These are phyloP conservation scores for Phalaenopsis hybrid DNA, from an alignment of 116 monocot genomes.

Conservation along the genomic window DNA sequence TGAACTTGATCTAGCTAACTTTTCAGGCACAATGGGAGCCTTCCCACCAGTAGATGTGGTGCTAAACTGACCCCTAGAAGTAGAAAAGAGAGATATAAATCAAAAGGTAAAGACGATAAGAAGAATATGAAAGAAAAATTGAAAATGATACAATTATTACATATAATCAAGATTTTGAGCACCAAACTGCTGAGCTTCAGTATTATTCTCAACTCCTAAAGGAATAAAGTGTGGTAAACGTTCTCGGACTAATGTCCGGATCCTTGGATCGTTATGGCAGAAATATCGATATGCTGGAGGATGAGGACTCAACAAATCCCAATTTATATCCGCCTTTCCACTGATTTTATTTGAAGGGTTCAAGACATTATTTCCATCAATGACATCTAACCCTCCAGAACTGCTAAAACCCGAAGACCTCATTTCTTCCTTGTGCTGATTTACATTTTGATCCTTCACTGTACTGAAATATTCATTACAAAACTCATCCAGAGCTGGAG, in stretches of 20 bases:
- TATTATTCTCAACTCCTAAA: slow-evolving; percentile 28
- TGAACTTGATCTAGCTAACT: neutral
- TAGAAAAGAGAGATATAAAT: slow-evolving; percentile 10
- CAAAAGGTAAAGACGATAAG: neutral
- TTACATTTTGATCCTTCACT: slow-evolving; percentile 12
- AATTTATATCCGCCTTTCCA: slow-evolving; percentile 2
- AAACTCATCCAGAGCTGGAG: slow-evolving; percentile 81
- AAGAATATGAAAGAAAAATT: neutral
- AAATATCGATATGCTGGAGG: slow-evolving; percentile 70
- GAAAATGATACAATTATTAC: slow-evolving; percentile 11
- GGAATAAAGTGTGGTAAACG: slow-evolving; percentile 63
- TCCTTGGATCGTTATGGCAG: slow-evolving; percentile 55
- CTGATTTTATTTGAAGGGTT: slow-evolving; percentile 7
- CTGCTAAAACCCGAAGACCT: slow-evolving; percentile 9
- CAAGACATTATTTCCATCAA: slow-evolving; percentile 22
- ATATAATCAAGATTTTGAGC: slow-evolving; percentile 52
- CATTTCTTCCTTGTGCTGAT: slow-evolving; percentile 16
- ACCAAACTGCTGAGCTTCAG: slow-evolving; percentile 23
- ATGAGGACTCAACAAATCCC: slow-evolving; percentile 28
- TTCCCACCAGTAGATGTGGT: slow-evolving; percentile 11
- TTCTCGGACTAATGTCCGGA: slow-evolving; percentile 37
- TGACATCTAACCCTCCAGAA: slow-evolving; percentile 23
- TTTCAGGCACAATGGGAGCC: neutral
- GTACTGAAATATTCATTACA: slow-evolving; percentile 81
- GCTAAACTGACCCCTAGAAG: slow-evolving; percentile 42